Percentiles rank a stretch among this genome's conserved stretches.
These are phyloP conservation scores for Kazachstania kunashirensis DNA, from an alignment of 805 yeast genomes.

Conservation along the genomic window DNA sequence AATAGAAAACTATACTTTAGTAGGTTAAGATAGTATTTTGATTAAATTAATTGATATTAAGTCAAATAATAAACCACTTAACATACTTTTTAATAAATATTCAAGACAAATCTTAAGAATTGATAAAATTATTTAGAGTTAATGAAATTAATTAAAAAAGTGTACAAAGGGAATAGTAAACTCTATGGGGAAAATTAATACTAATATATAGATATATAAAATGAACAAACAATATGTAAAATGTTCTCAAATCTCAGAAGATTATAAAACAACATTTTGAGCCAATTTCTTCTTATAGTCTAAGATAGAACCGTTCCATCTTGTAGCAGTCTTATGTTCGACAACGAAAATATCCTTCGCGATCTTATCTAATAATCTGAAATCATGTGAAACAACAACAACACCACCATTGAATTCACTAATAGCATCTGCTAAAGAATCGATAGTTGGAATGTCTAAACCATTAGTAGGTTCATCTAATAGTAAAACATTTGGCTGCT, in stretches of 20 bases:
- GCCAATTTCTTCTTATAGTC: slow-evolving; percentile 94
- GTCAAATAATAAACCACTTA: too few species aligned
- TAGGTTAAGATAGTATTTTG: too few species aligned
- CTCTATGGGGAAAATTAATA: too few species aligned
- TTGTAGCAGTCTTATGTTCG: slow-evolving; percentile 88
- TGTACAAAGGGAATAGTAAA: too few species aligned
- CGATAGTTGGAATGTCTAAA: slow-evolving; percentile 95
- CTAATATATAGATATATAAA: too few species aligned
- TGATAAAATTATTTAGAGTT: too few species aligned
- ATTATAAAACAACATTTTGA: slow-evolving; percentile 67
- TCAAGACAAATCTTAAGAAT: too few species aligned
- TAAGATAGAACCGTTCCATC: slow-evolving; percentile 90
- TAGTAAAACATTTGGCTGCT: slow-evolving; percentile 86
- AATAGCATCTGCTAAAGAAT: slow-evolving; percentile 94
- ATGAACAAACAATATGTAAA: not conserved
- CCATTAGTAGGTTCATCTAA: slow-evolving; percentile 99
- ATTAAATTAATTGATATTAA: too few species aligned
- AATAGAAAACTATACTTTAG: too few species aligned
- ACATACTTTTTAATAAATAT: too few species aligned
- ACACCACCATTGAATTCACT: slow-evolving; percentile 95
- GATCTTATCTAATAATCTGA: slow-evolving; percentile 92
- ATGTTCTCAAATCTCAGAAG: too few species aligned
- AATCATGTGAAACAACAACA: slow-evolving; percentile 96
- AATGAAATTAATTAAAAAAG: too few species aligned
- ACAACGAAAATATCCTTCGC: slow-evolving; percentile 96